A percentile compares a stretch with the other conserved stretches of the same genome.
Conservation (phyloP, 768 basidiomycete species). For the Pleurotus pulmonarius region DNA sequence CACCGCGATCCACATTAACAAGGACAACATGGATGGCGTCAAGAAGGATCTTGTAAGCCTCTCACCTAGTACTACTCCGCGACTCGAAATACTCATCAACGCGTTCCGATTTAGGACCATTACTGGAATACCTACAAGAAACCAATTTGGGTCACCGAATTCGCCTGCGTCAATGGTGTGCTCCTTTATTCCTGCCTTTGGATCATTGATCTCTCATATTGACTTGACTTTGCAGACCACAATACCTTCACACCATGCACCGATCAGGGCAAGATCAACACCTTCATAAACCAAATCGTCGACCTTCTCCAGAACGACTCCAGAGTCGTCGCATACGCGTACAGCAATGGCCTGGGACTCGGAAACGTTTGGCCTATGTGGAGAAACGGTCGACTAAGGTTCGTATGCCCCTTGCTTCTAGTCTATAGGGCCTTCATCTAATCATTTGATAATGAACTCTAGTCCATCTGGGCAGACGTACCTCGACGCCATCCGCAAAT, state of each 20-base stretch:
- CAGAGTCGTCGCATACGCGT: conserved; percentile 40
- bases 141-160: conserved; percentile 47
- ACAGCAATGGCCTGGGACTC: conserved; percentile 44
- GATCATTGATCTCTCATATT: neutral
- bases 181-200: neutral
- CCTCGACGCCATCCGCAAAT: conserved; percentile 35
- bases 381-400: conserved; percentile 32
- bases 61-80: neutral
- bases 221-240: conserved; percentile 20
- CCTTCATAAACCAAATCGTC: conserved; percentile 36
- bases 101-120: conserved; percentile 26
- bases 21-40: conserved; percentile 41
- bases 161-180: conserved; percentile 44
- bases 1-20: conserved; percentile 46
- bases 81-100: neutral
- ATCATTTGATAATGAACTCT: neutral
- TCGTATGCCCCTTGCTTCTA: neutral
- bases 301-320: conserved; percentile 31
- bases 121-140: conserved; percentile 38
- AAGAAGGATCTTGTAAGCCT: conserved; percentile 35
- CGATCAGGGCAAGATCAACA: conserved; percentile 37
- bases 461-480: conserved; percentile 40
- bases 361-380: conserved; percentile 45
- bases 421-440: neutral
- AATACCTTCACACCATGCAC: conserved; percentile 40